Percentiles rank a stretch among this genome's conserved stretches.
Evolutionary conservation across 2,329 filamentous ascomycete species (phyloP).

Genomic region (Davidsoniella eucalypti): DNA sequence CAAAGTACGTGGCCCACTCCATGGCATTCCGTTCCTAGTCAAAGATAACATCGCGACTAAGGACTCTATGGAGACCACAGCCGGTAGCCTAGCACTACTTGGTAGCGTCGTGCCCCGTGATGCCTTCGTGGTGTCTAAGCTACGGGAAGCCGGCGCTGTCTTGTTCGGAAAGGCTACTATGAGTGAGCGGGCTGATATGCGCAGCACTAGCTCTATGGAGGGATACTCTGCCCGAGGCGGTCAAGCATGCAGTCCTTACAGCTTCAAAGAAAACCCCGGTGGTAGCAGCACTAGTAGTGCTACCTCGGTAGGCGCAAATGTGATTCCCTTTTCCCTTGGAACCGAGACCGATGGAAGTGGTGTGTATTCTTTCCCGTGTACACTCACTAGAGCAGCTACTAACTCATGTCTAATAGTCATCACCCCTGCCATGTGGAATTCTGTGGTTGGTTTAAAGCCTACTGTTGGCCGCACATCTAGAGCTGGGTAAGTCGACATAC

Average conservation of each 20-base stretch:
- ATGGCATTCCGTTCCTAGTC: slow-evolving; percentile 59
- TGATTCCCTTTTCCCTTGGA: slow-evolving; percentile 47
- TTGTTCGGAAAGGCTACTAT: slow-evolving; percentile 55
- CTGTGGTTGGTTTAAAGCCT: slow-evolving; percentile 57
- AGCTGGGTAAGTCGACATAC: slow-evolving; percentile 19
- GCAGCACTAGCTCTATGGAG: slow-evolving; percentile 48
- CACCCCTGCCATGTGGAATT: slow-evolving; percentile 52
- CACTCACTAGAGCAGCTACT: not conserved
- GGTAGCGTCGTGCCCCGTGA: slow-evolving; percentile 53
- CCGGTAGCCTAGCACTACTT: slow-evolving; percentile 49
- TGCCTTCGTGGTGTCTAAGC: slow-evolving; percentile 41
- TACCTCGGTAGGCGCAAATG: slow-evolving; percentile 46
- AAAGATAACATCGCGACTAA: slow-evolving; percentile 58
- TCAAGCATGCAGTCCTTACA: slow-evolving; percentile 49
- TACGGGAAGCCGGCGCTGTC: slow-evolving; percentile 50
- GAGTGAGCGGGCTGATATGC: slow-evolving; percentile 61
- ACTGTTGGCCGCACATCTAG: slow-evolving; percentile 58
- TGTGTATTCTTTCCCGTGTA: slow-evolving; percentile 17
- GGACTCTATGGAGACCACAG: slow-evolving; percentile 58
- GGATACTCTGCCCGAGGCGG: slow-evolving; percentile 50
- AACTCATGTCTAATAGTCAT: slow-evolving; percentile 32
- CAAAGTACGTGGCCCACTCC: slow-evolving; percentile 45
- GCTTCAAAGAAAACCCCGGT: slow-evolving; percentile 50
- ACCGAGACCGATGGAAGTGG: slow-evolving; percentile 58
- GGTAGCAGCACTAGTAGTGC: slow-evolving; percentile 53